Base-by-base conservation (phyloP, 768 basidiomycete species). In the Austroboletus eburneus region DNA sequence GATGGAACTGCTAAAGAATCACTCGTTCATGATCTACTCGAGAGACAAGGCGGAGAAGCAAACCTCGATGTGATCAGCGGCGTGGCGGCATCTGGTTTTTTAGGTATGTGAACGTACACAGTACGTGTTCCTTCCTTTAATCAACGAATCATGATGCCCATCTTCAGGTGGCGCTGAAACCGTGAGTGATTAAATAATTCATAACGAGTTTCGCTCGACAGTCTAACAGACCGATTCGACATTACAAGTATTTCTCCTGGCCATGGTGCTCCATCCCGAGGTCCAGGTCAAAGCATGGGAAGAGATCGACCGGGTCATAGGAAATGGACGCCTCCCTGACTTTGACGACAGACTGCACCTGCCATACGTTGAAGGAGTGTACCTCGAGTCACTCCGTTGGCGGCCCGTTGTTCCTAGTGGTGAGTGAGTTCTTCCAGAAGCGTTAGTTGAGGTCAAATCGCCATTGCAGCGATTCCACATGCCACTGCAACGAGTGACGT, bases 311-410 rank as follows among this genome's bases (percentile, higher is more conserved):
- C 45, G 47, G 10, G 56, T 67, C 6, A 46, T 66, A 3, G 57
- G 57, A 5, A 39, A 3, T 12, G 48, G 38, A 5, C 51, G 54
- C 20, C 43, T 69, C 0, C 64, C 68, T 9, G 14, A 45, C 18
- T 64, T 68, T 24, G 48, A 56, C 5, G 64, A 67, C 39, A 48
- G 55, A 35, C 37, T 45, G 1, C 45, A 51, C 4, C 56, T 75
- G 10, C 75, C 74, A 1, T 76, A 75, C 42, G 60, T 74, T 13
- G 62, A 59, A n/a, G 73, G 72, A 3, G 63, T 74, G 30, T 60
- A 69, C 5, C 69, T 61, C 39, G 75, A 76, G 45, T 39, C 59
- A 16, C 27, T 62, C 20, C 48, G 63, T 39, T 66, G 62, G 64
- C 41, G 46, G 30, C 62, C 64, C 2, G 54, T 59, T 0, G 20